Conservation (phyloP, 441 rosid genomes). For the Pelargonium australe region DNA sequence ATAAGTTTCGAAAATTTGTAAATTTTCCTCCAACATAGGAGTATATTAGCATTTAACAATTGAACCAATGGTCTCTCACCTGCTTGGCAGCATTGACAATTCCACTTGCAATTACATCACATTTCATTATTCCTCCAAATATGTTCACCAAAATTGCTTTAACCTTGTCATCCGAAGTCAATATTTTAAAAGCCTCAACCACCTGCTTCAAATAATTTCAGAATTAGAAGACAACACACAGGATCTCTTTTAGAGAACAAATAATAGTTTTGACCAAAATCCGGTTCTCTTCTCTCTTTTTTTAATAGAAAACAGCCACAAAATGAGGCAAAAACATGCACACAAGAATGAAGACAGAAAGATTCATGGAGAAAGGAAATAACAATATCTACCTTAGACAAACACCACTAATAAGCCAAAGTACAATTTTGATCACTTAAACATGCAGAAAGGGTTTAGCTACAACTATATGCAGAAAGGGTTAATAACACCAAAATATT, state of each 20-base stretch:
- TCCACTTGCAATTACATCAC: slow-evolving; percentile 97
- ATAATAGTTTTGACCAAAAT: too few relatives aligned
- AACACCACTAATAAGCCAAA: too few relatives aligned
- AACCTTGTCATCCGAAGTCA: slow-evolving; percentile 95
- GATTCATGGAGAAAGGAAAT: too few relatives aligned
- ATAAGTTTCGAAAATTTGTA: neutral
- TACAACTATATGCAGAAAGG: neutral
- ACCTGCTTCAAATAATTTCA: slow-evolving; percentile 42
- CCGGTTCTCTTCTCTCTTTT: neutral
- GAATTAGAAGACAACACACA: slow-evolving; percentile 1
- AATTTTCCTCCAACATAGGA: too few relatives aligned
- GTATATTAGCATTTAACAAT: neutral
- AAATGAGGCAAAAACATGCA: too few relatives aligned
- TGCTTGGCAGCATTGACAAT: slow-evolving; percentile 94
- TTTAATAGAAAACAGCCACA: too few relatives aligned
- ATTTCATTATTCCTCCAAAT: slow-evolving; percentile 96
- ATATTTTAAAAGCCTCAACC: slow-evolving; percentile 92
- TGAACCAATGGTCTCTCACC: slow-evolving; percentile 34
- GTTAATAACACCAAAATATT: too few relatives aligned
- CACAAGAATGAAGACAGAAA: too few relatives aligned
- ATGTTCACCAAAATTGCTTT: slow-evolving; percentile 95
- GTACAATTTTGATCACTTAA: too few relatives aligned
- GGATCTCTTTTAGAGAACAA: too few relatives aligned
- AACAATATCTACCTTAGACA: too few relatives aligned
- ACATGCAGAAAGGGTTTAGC: neutral